A percentile compares a stretch with the other conserved stretches of the same genome.
Evolutionary conservation across 2,329 filamentous ascomycete genomes (phyloP).

Genomic region (Tolypocladium pustulatum): DNA sequence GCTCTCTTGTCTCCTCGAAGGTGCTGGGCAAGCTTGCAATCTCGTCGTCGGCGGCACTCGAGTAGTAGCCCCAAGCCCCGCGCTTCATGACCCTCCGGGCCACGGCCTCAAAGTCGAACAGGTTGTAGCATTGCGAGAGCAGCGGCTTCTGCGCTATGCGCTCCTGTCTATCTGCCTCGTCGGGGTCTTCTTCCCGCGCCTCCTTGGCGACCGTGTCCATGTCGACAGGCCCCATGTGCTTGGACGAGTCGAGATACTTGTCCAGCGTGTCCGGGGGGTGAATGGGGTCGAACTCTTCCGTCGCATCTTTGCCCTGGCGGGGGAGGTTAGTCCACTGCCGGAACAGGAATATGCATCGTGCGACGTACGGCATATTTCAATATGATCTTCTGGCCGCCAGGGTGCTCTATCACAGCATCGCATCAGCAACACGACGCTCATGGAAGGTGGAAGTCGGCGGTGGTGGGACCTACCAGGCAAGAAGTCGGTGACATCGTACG

Average conservation of each 20-base stretch:
- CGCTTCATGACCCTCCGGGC: conserved; percentile 89
- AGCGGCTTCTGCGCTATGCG: conserved; percentile 66
- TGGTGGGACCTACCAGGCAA: conserved; percentile 47
- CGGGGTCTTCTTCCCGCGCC: conserved; percentile 54
- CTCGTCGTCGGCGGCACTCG: conserved; percentile 59
- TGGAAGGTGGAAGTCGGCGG: neutral
- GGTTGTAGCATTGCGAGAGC: conserved; percentile 81
- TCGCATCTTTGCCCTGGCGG: conserved; percentile 71
- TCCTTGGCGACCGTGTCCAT: conserved; percentile 71
- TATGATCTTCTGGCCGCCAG: conserved; percentile 85
- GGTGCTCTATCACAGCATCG: conserved; percentile 51
- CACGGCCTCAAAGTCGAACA: conserved; percentile 93
- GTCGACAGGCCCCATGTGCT: conserved; percentile 83
- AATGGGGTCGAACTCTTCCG: conserved; percentile 84
- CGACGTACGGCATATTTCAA: conserved; percentile 71
- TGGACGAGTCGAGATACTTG: conserved; percentile 72
- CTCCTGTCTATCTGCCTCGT: conserved; percentile 56
- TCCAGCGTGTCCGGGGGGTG: conserved; percentile 78
- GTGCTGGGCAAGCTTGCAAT: too few relatives aligned
- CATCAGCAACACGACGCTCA: neutral
- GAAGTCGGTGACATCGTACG: conserved; percentile 85
- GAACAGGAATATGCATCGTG: neutral
- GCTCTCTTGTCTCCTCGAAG: neutral
- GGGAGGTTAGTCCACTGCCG: neutral
- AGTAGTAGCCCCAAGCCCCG: conserved; percentile 96